Evolutionary conservation across 345 rosid species (phyloP).

Genomic region (Crucihimalaya himalaica): DNA sequence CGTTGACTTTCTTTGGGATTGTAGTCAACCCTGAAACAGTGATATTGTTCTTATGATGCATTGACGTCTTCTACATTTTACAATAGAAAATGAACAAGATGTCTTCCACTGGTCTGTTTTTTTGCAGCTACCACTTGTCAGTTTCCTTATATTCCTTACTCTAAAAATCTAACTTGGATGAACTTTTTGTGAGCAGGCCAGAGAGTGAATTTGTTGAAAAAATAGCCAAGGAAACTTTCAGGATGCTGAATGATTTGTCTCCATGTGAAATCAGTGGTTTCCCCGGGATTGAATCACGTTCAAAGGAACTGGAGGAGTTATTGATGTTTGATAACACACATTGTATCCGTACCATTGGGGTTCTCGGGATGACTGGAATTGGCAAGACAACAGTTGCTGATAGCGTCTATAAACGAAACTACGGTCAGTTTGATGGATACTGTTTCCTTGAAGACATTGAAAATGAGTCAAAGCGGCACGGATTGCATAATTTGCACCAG

Average conservation of each 20-base stretch:
- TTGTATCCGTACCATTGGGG: slow-evolving; percentile 5
- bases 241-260: slow-evolving; percentile 29
- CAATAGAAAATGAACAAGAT: background rate
- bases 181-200: too few species aligned
- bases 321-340: background rate
- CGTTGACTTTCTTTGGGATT: background rate
- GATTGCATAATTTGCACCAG: background rate
- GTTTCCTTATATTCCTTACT: too few species aligned
- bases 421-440: slow-evolving; percentile 7
- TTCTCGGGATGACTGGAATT: slow-evolving; percentile 33
- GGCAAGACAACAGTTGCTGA: slow-evolving; percentile 26
- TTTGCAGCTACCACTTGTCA: background rate
- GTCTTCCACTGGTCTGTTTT: background rate
- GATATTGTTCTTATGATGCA: background rate
- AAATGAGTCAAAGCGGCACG: background rate
- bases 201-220: slow-evolving; percentile 13
- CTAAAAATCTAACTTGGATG: too few species aligned
- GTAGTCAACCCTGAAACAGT: background rate
- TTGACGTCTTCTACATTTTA: background rate
- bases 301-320: slow-evolving; percentile 24
- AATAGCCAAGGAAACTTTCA: slow-evolving; percentile 14
- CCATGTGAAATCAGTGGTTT: slow-evolving; percentile 11
- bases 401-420: slow-evolving; percentile 12
- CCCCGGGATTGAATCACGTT: slow-evolving; percentile 19
- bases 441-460: slow-evolving; percentile 27